Base-by-base conservation (phyloP, 257 asterid genomes). In the Mitragyna speciosa region DNA sequence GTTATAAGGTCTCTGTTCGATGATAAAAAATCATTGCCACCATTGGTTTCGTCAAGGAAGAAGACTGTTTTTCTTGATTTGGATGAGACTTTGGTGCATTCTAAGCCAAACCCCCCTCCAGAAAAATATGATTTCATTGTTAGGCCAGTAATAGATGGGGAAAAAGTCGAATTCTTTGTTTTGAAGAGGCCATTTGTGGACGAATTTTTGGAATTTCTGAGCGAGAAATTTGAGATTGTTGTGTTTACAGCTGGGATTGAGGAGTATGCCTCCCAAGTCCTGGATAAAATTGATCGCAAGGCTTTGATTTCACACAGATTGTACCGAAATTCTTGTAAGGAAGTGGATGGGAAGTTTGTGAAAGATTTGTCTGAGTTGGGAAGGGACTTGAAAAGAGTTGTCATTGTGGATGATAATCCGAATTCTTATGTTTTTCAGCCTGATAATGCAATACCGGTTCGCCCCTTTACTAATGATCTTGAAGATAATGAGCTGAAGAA, bases 391-490 rank as follows among this genome's bases (percentile, higher is more conserved):
- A 81, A 76, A 58, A 83, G 73, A 66, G 92, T 80, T 54, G 83
- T 88, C 82, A 94, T 96, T 24, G 89, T 96, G 68, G 99, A 96
- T 77, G 99, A 96, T 76, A 94, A 96, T 72, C 99, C 99, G 2
- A 90, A 88, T 84, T 96, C 96, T 0, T 96, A 96, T 49, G 66
- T 26, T 75, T 81, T 89, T 52, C 97, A 96, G 85, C 97, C 94
- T 0, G 89, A 88, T 24, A 94, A 94, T 26, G 99, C 92, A 3
- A 73, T 96, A 61, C 96, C 96, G 6, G 85, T 94, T 19, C 85
- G 78, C 81, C 95, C 96, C 17, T 94, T 96, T 80, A 83, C 73
- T 0, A 90, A 92, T 79, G 97, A 92, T 83, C 86, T 80, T 6
- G 90, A 73, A 26, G 99, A 96, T 74, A 89, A 81, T 58, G 99